Base-by-base conservation (phyloP, 345 rosid genomes). In the Eucalyptus coolabah region DNA sequence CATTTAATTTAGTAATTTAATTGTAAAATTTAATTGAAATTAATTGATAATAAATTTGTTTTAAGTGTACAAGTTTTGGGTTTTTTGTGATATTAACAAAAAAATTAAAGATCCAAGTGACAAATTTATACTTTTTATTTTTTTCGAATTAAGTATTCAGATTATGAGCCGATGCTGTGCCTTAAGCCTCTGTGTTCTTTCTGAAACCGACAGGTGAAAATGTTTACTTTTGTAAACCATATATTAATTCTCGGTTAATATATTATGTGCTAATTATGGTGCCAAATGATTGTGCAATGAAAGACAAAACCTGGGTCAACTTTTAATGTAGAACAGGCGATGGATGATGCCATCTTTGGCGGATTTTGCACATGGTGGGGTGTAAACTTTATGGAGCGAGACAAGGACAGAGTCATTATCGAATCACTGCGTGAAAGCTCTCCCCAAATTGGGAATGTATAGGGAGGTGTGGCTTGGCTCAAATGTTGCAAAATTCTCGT, bases 51-150 rank as follows among this genome's bases (percentile, higher is more conserved):
- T 53, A 53, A 19, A 53, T 19, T 53, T 53, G 5, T 53, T 53
- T 53, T 0, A 53, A 4, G 9, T 53, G 1, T 53, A 53, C 0
- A 0, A 2, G 5, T 53, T 53, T 53, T 1, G 24, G 2, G 5
- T 53, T 53, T 53, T 53, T 53, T 8, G 24, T 53, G 4, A 53
- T 18, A 53, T 53, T 18, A 53, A 53, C 9, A 7, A 60, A 59
- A 60, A 60, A 60, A 60, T 28, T 6, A 60, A 60, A 28, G 67
- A 12, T 2, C 17, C 67, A 60, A 28, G 14, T 60, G 67, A 28
- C 16, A 60, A 60, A 60, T 28, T 60, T 26, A 10, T 60, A 13
- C 2, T 60, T 60, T 26, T 28, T 59, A 6, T 60, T 60, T 60
- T 59, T 60, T 3, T 53, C 23, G 1, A 60, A 60, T 60, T 28